These are phyloP conservation scores for Butyriboletus appendiculatus DNA, from an alignment of 1,284 basidiomycete genomes.

Conservation along the genomic window DNA sequence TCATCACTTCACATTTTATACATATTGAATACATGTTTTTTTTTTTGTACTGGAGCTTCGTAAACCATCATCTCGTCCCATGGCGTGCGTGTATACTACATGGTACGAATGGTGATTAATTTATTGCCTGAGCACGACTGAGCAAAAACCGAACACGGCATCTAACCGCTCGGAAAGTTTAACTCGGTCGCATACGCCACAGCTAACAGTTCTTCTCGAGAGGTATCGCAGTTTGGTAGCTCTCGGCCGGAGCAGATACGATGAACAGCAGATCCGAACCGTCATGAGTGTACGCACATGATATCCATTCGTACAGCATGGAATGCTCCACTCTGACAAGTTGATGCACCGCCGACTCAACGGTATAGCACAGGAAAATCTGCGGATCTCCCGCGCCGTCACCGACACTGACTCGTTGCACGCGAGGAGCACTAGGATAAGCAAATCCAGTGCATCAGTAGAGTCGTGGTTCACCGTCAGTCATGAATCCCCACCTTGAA, in stretches of 20 bases:
- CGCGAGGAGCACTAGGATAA: too few relatives aligned
- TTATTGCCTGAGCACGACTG: too few relatives aligned
- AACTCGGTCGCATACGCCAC: conserved; percentile 5
- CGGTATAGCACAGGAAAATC: too few relatives aligned
- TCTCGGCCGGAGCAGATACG: conserved; percentile 54
- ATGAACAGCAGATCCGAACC: conserved; percentile 65
- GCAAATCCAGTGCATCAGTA: too few relatives aligned
- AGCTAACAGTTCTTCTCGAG: conserved; percentile 42
- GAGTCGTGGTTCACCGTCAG: too few relatives aligned
- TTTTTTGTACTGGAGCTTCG: conserved; percentile 8
- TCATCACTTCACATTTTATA: neutral
- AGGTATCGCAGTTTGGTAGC: conserved; percentile 49
- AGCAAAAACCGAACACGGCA: neutral
- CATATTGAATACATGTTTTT: conserved; percentile 7
- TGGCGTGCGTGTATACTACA: neutral
- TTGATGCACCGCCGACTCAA: too few relatives aligned
- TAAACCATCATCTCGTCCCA: neutral
- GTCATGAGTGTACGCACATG: conserved; percentile 52
- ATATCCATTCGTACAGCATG: neutral
- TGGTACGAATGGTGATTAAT: too few relatives aligned
- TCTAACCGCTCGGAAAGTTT: neutral
- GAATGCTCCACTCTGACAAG: conserved; percentile 9
- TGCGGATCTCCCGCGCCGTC: too few relatives aligned
- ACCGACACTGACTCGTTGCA: too few relatives aligned
- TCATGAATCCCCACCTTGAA: too few relatives aligned